Percentiles rank a stretch among this genome's conserved stretches.
Evolutionary conservation across 192 early-diverging fungal species (phyloP).

Genomic region (Podila verticillata): DNA sequence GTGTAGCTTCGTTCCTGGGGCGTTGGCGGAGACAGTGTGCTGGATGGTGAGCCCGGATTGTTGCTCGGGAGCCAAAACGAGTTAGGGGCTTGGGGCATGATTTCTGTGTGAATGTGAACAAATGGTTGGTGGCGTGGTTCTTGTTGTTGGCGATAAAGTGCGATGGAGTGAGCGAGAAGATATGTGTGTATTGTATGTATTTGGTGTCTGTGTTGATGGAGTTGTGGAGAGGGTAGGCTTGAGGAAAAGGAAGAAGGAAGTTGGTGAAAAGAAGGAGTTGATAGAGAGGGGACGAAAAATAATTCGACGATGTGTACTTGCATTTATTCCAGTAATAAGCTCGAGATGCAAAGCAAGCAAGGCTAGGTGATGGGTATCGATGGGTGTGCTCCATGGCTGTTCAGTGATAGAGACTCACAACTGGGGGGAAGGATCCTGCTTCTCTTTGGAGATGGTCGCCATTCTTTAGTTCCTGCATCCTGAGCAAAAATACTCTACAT

Average conservation of each 20-base stretch:
- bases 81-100: no score
- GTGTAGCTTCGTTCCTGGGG: no score
- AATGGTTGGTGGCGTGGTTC: no score
- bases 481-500: conserved; percentile 34
- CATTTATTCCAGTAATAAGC: background rate
- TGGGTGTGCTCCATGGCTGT: background rate
- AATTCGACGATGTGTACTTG: background rate
- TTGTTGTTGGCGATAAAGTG: no score
- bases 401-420: no score
- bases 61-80: no score
- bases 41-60: no score
- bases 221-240: background rate
- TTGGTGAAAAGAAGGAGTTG: background rate
- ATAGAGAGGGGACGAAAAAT: background rate
- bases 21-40: no score
- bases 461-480: conserved; percentile 7
- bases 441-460: no score
- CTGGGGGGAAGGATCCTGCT: no score
- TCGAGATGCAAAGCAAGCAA: background rate
- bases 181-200: background rate
- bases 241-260: background rate
- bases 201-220: background rate
- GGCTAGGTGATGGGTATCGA: background rate
- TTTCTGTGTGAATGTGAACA: no score
- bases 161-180: background rate